phyloP scores from a whole-genome alignment of 2,329 filamentous ascomycete genomes.

The Scedosporium aurantiacum region DNA sequence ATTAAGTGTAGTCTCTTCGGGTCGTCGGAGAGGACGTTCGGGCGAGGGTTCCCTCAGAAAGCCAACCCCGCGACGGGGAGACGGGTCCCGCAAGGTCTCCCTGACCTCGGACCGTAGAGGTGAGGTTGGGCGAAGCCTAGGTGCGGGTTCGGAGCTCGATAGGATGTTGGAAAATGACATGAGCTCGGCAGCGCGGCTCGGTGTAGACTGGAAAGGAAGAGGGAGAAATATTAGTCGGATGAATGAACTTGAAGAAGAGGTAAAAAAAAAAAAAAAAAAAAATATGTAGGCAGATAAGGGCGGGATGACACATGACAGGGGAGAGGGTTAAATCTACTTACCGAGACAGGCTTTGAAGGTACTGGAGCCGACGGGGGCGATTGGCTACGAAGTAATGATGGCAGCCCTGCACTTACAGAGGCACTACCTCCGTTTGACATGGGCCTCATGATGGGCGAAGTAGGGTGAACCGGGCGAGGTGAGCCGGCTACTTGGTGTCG shows the following conservation, averaged over 20 bases:
- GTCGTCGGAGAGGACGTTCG: not conserved
- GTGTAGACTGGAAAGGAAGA: conserved; percentile 37
- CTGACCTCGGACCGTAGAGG: not conserved
- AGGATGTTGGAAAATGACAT: conserved; percentile 97
- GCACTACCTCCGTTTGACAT: conserved; percentile 9
- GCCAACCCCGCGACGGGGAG: conserved; percentile 1
- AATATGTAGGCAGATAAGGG: not conserved
- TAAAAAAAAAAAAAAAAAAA: no score
- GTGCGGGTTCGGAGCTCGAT: conserved; percentile 61
- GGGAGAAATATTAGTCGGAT: conserved; percentile 5
- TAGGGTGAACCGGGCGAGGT: conserved; percentile 23
- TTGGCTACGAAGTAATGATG: conserved; percentile 9
- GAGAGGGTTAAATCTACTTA: not conserved
- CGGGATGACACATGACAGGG: not conserved
- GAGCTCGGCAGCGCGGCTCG: conserved; percentile 66
- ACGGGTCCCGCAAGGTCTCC: conserved; percentile 1
- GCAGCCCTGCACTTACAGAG: conserved; percentile 8
- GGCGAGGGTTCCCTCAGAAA: conserved; percentile 1
- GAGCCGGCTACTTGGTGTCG: conserved; percentile 15
- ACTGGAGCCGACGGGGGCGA: conserved; percentile 8
- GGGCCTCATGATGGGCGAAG: conserved; percentile 29
- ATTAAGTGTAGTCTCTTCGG: not conserved
- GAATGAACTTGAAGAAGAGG: not conserved
- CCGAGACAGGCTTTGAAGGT: conserved; percentile 4
- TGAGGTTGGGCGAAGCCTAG: conserved; percentile 28